phyloP scores from a whole-genome alignment of 345 rosid species.

The Syzygium aqueum region DNA sequence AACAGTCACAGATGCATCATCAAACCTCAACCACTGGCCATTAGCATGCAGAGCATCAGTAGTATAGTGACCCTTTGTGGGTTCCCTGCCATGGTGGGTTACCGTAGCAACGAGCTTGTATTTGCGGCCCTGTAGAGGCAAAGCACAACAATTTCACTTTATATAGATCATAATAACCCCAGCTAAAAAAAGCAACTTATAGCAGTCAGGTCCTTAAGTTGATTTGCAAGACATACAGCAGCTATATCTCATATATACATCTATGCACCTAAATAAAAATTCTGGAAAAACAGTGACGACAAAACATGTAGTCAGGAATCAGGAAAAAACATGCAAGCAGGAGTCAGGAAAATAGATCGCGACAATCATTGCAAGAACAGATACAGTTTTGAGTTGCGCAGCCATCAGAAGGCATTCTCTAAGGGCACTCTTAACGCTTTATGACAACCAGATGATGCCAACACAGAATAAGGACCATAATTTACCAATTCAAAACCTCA shows the following conservation, averaged over 20 bases:
- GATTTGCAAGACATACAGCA: neutral
- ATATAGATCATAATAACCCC: neutral
- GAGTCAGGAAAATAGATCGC: neutral
- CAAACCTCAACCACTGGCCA: conserved; percentile 77
- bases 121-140: conserved; percentile 50
- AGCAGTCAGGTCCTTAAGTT: neutral
- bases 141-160: neutral
- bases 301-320: neutral
- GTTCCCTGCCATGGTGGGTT: conserved; percentile 91
- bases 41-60: conserved; percentile 64
- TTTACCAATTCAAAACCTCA: neutral
- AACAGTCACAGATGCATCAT: conserved; percentile 68
- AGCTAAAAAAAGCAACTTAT: neutral
- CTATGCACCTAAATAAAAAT: neutral
- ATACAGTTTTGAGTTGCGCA: neutral
- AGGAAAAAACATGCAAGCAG: neutral
- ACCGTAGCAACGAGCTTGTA: conserved; percentile 89
- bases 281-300: neutral
- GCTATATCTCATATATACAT: neutral
- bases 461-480: neutral
- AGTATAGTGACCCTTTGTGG: conserved; percentile 91
- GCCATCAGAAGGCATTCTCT: neutral
- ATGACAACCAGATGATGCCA: neutral
- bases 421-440: neutral
- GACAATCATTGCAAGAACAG: neutral